Evolutionary conservation across 140 eudicot genomes (phyloP).

Genomic region (Anethum foeniculum): DNA sequence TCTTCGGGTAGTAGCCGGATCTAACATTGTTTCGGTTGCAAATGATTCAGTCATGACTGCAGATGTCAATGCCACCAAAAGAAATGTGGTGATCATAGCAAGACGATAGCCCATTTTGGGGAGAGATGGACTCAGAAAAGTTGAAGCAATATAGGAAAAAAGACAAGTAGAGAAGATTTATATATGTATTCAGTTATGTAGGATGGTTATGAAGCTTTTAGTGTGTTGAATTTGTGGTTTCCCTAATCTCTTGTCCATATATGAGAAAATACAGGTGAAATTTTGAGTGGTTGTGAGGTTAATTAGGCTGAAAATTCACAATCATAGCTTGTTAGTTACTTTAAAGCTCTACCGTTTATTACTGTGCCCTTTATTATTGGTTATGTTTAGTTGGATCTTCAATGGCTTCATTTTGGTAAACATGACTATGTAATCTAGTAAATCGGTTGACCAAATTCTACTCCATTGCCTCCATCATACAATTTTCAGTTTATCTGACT

Average conservation of each 20-base stretch:
- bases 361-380: not conserved
- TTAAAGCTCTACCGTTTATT: not conserved
- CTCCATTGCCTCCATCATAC: not conserved
- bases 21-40: not conserved
- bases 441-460: slow-evolving; percentile 1
- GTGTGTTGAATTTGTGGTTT: not conserved
- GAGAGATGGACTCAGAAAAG: not conserved
- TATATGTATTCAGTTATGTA: not conserved
- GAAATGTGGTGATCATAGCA: not conserved
- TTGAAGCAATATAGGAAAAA: not conserved
- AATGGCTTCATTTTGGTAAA: not conserved
- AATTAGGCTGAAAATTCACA: not conserved
- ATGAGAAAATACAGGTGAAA: not conserved
- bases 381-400: not conserved
- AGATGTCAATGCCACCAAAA: not conserved
- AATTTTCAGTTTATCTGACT: too few relatives aligned
- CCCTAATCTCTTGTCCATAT: not conserved
- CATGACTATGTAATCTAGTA: not conserved
- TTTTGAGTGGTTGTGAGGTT: not conserved
- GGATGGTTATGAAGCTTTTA: not conserved
- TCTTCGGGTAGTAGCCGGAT: not conserved
- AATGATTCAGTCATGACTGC: not conserved
- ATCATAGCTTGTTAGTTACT: not conserved
- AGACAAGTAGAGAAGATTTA: not conserved
- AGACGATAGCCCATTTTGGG: not conserved